These are phyloP conservation scores for Clausena lansium DNA, from an alignment of 345 rosid species.

Conservation along the genomic window DNA sequence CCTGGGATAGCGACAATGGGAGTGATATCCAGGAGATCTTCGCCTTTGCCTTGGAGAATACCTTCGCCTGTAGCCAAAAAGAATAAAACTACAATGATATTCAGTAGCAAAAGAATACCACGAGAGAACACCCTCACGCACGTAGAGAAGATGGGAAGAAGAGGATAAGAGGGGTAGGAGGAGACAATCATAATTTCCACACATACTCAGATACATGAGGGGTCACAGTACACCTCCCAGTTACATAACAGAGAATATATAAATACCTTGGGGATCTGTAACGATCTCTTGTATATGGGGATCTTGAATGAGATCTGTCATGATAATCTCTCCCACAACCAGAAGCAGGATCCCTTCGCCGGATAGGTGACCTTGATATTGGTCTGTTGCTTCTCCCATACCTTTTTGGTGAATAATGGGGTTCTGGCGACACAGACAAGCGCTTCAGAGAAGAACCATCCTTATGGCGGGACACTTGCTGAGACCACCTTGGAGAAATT, in stretches of 20 bases:
- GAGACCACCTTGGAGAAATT: constrained; percentile 6
- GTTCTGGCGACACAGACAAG: constrained; percentile 7
- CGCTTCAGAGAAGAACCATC: constrained; percentile 14
- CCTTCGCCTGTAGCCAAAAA: constrained; percentile 23
- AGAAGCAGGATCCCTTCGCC: constrained; percentile 16
- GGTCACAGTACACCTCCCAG: background rate
- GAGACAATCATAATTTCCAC: background rate
- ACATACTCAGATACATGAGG: background rate
- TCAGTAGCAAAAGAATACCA: background rate
- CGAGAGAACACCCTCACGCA: background rate
- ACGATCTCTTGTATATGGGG: constrained; percentile 17
- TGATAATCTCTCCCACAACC: constrained; percentile 13
- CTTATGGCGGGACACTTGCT: constrained; percentile 8
- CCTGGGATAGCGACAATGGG: constrained; percentile 12
- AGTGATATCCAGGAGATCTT: constrained; percentile 25
- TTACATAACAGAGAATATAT: background rate
- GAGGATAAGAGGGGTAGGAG: background rate
- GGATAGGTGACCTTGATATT: constrained; percentile 19
- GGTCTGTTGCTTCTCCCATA: constrained; percentile 3
- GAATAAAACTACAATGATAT: background rate
- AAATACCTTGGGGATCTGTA: constrained; percentile 18
- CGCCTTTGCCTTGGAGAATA: constrained; percentile 20
- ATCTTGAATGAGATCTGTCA: constrained; percentile 22
- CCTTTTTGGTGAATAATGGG: constrained; percentile 10
- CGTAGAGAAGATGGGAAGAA: background rate